Conservation (phyloP, 1,284 basidiomycete species). For the Pseudozyma pruni region DNA sequence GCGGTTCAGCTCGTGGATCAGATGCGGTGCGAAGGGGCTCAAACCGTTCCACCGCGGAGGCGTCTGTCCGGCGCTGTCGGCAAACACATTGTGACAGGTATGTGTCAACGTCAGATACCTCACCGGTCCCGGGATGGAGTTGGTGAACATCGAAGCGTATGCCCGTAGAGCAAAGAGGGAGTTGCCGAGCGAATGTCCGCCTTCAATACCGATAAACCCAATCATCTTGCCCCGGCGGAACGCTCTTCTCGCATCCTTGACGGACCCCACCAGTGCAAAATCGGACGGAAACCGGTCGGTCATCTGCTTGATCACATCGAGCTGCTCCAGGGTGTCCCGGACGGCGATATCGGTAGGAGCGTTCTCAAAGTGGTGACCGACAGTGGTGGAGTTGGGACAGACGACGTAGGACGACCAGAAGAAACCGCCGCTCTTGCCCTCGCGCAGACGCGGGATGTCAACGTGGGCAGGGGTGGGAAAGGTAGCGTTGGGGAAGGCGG, state of each 20-base stretch:
- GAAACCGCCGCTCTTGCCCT: constrained; percentile 45
- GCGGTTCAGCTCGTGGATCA: constrained; percentile 41
- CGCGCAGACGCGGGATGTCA: constrained; percentile 46
- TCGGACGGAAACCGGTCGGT: constrained; percentile 26
- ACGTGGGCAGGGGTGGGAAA: constrained; percentile 33
- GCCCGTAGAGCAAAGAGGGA: constrained; percentile 29
- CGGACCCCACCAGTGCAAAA: constrained; percentile 23
- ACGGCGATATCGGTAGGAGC: constrained; percentile 28
- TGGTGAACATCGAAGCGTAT: constrained; percentile 19
- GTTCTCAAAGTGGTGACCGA: constrained; percentile 39
- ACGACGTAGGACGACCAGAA: constrained; percentile 52
- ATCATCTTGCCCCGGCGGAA: constrained; percentile 57
- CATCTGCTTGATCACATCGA: constrained; percentile 49
- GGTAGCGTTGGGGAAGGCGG: constrained; percentile 22
- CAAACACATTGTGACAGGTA: constrained; percentile 47
- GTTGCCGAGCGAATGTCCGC: constrained; percentile 50
- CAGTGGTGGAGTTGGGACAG: constrained; percentile 26
- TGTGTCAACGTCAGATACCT: constrained; percentile 49
- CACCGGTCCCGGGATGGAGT: constrained; percentile 15
- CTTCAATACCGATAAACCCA: constrained; percentile 49
- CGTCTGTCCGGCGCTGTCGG: constrained; percentile 33
- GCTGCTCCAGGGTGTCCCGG: constrained; percentile 43
- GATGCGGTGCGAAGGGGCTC: constrained; percentile 26
- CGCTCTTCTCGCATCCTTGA: constrained; percentile 29
- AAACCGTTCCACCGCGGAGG: constrained; percentile 42